Base-by-base conservation (phyloP, 176 grass and related monocot genomes). In the Paspalum notatum region DNA sequence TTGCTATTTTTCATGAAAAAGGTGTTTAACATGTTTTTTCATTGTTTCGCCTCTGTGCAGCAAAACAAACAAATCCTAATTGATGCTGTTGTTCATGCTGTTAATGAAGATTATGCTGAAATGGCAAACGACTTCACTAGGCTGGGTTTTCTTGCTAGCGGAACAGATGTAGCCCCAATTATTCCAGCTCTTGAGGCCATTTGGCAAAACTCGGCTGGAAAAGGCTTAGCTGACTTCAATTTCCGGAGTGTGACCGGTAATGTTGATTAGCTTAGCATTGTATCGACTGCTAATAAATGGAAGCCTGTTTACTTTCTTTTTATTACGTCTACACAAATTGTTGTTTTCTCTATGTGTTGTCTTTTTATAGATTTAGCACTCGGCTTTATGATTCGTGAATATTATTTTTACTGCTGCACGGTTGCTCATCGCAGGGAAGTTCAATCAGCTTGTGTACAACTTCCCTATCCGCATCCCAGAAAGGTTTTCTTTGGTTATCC, bases 81-180 rank as follows among this genome's bases (percentile, higher is more conserved):
- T 14, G 96, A 98, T 82, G 96, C 96, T 78, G 88, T 98, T 65
- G 96, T 98, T 71, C 96, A 98, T 93, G 96, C 96, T 81, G 96
- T 95, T 12, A 98, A 98, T 52, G 96, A 98, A 90, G 96, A 98
- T 79, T 98, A 98, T 86, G 86, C 79, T 81, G 96, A 98, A 86
- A 98, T 98, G 96, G 96, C 96, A 85, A 98, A 98, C 87, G 96
- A 98, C 79, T 98, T 98, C 84, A 98, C 96, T 16, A 95, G 96
- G 78, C 90, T 98, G 83, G 96, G 96, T 25, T 98, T 98, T 61
- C 96, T 98, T 68, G 96, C 96, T 75, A 95, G 88, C 68, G 96
- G 84, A 58, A 98, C 90, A 46, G 95, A 98, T 75, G 95, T 98
- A 47, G 82, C 95, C 68, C 95, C 95, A 73, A 93, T 98, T 63